Percentiles rank a stretch among this genome's conserved stretches.
These are phyloP conservation scores for Trichoderma pleuroti DNA, from an alignment of 2,329 filamentous ascomycete genomes.

Conservation along the genomic window DNA sequence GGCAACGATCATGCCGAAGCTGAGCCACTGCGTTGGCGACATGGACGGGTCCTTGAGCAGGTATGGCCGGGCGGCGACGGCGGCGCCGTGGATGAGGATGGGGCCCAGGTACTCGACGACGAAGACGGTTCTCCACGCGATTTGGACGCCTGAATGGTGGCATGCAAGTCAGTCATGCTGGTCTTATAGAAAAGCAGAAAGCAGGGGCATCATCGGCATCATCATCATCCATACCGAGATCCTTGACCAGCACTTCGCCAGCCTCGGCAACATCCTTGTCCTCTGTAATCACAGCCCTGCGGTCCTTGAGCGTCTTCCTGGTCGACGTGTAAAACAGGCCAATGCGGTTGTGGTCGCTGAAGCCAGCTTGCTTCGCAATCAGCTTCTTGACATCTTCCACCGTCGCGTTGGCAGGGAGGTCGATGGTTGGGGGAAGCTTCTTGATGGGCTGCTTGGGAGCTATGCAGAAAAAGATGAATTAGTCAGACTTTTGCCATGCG, in stretches of 20 bases:
- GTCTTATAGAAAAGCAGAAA: background rate
- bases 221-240: slow-evolving; percentile 66
- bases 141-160: slow-evolving; percentile 67
- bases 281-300: slow-evolving; percentile 50
- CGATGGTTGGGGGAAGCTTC: slow-evolving; percentile 50
- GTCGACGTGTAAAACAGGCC: slow-evolving; percentile 59
- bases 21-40: slow-evolving; percentile 66
- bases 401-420: slow-evolving; percentile 49
- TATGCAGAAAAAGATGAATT: slow-evolving; percentile 21
- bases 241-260: slow-evolving; percentile 77
- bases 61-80: slow-evolving; percentile 68
- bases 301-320: slow-evolving; percentile 62
- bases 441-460: slow-evolving; percentile 51
- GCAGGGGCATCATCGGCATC: background rate
- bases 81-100: slow-evolving; percentile 76
- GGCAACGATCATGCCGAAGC: slow-evolving; percentile 67
- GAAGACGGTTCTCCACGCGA: slow-evolving; percentile 91
- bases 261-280: slow-evolving; percentile 46
- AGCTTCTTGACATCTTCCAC: slow-evolving; percentile 58
- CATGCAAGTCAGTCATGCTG: background rate
- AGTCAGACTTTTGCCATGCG: background rate
- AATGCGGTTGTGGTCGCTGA: slow-evolving; percentile 58
- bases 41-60: slow-evolving; percentile 49
- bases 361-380: slow-evolving; percentile 49
- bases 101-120: slow-evolving; percentile 93